Evolutionary conservation across 768 basidiomycete genomes (phyloP).

Genomic region (Hygrocybe coccinea): DNA sequence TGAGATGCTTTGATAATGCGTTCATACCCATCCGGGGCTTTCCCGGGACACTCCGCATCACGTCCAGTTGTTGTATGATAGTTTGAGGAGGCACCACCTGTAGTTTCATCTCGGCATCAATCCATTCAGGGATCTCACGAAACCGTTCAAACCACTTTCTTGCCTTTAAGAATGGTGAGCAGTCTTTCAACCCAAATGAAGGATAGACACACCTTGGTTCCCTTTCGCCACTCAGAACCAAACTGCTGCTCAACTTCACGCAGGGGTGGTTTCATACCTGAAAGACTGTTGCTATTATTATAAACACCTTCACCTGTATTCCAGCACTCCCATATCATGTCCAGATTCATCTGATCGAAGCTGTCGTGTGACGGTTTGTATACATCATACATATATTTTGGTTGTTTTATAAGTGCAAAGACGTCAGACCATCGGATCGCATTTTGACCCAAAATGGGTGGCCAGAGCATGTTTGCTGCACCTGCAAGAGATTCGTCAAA

Average conservation of each 20-base stretch:
- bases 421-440: background rate
- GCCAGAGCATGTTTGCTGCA: background rate
- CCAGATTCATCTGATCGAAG: no score
- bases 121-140: constrained; percentile 11
- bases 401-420: background rate
- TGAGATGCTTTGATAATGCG: background rate
- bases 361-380: constrained; percentile 1
- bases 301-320: no score
- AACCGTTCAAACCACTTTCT: constrained; percentile 8
- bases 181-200: background rate
- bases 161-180: background rate
- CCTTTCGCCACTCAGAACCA: constrained; percentile 5
- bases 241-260: constrained; percentile 7
- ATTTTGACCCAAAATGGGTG: background rate
- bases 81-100: background rate
- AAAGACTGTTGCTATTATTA: no score
- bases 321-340: no score
- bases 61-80: background rate
- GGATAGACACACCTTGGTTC: background rate
- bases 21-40: background rate
- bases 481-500: background rate
- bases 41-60: background rate
- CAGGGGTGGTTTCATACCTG: background rate
- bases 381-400: background rate
- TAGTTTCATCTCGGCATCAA: background rate